Evolutionary conservation across 2,329 filamentous ascomycete genomes (phyloP).

Genomic region (Arthrobotrys iridis): DNA sequence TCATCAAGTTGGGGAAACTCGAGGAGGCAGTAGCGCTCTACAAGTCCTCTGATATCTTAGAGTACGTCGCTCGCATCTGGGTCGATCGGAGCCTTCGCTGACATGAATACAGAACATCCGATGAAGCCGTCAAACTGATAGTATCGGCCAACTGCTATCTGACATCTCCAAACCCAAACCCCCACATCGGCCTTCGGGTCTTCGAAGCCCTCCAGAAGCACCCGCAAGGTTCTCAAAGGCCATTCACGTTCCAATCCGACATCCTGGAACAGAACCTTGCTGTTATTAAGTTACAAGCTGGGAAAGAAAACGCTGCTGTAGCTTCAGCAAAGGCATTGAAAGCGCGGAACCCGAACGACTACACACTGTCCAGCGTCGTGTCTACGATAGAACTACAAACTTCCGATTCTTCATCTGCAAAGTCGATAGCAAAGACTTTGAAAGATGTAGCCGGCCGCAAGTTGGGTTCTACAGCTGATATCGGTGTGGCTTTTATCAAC

Average conservation of each 20-base stretch:
- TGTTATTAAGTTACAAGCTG: conserved; percentile 72
- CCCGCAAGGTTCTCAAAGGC: conserved; percentile 66
- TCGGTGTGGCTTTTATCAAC: conserved; percentile 57
- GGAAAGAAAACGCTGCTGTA: conserved; percentile 72
- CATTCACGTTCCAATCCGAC: conserved; percentile 76
- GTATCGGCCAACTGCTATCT: conserved; percentile 68
- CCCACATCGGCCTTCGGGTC: conserved; percentile 73
- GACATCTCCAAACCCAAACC: conserved; percentile 68
- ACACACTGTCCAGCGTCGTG: conserved; percentile 36
- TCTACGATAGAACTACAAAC: conserved; percentile 33
- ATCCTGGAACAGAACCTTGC: conserved; percentile 72
- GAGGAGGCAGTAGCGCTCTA: conserved; percentile 74
- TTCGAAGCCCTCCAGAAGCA: conserved; percentile 64
- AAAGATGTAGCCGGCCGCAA: conserved; percentile 32
- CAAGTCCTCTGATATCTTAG: conserved; percentile 69
- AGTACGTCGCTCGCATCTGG: conserved; percentile 65
- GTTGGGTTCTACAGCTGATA: conserved; percentile 52
- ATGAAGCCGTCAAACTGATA: conserved; percentile 73
- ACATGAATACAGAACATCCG: conserved; percentile 68
- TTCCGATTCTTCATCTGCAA: conserved; percentile 70
- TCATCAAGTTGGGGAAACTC: conserved; percentile 72
- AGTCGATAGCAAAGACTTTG: conserved; percentile 72
- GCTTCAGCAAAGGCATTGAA: conserved; percentile 20
- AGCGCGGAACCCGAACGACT: conserved; percentile 32
- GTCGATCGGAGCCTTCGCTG: conserved; percentile 56